phyloP scores from a whole-genome alignment of 441 rosid species.

The Eugenia klotzschiana region DNA sequence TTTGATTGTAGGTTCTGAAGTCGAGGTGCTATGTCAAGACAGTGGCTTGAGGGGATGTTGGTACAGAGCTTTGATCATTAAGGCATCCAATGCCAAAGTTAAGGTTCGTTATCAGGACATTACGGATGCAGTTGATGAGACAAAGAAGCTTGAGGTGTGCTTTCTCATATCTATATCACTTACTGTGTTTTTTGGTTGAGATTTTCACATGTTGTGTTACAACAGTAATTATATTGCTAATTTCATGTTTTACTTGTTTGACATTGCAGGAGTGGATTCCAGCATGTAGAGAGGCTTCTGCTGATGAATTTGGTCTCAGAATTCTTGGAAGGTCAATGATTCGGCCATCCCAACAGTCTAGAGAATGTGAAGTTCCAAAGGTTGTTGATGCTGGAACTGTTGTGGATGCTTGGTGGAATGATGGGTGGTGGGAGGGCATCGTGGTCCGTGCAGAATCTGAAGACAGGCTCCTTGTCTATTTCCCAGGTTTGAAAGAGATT shows the following conservation, averaged over 20 bases:
- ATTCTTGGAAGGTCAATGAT: slow-evolving; percentile 36
- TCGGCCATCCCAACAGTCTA: slow-evolving; percentile 24
- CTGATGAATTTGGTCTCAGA: slow-evolving; percentile 39
- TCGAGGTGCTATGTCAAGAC: slow-evolving; percentile 69
- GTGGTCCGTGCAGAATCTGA: slow-evolving; percentile 35
- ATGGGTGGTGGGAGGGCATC: slow-evolving; percentile 87
- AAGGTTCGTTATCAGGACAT: slow-evolving; percentile 70
- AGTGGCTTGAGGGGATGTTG: slow-evolving; percentile 87
- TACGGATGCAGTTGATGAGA: slow-evolving; percentile 57
- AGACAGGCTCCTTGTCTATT: slow-evolving; percentile 37
- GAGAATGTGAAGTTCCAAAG: slow-evolving; percentile 7
- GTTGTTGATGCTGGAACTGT: slow-evolving; percentile 32
- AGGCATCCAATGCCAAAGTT: slow-evolving; percentile 47
- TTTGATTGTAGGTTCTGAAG: slow-evolving; percentile 40
- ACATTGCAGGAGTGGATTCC: slow-evolving; percentile 61
- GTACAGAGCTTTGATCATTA: slow-evolving; percentile 54
- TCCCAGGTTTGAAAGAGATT: slow-evolving; percentile 39
- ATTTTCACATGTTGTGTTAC: background rate
- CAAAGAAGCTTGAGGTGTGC: slow-evolving; percentile 54
- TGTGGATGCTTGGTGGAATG: slow-evolving; percentile 75
- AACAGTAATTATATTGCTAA: background rate
- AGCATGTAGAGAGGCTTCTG: slow-evolving; percentile 35
- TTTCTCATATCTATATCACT: background rate
- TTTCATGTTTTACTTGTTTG: background rate
- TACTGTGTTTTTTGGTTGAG: background rate